These are phyloP conservation scores for Penicillium psychrofluorescens DNA, from an alignment of 495 filamentous ascomycete genomes.

Conservation along the genomic window DNA sequence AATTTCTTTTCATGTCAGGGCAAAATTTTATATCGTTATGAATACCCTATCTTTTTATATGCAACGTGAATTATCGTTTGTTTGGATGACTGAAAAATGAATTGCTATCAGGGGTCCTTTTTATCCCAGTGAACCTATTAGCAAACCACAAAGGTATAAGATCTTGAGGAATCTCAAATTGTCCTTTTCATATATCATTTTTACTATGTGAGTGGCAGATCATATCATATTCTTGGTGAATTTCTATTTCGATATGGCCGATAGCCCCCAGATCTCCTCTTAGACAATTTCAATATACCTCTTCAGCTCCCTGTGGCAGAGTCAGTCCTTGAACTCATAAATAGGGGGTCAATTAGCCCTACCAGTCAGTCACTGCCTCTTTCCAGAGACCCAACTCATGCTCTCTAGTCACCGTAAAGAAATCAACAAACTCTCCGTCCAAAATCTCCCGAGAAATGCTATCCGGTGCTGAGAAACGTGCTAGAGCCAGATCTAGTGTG, in stretches of 20 bases:
- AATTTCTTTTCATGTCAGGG: no score
- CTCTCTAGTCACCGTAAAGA: slow-evolving; percentile 83
- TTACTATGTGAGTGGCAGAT: background rate
- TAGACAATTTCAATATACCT: slow-evolving; percentile 23
- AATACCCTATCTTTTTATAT: no score
- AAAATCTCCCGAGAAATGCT: slow-evolving; percentile 83
- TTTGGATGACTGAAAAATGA: no score
- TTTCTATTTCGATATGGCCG: background rate
- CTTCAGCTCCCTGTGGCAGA: slow-evolving; percentile 14
- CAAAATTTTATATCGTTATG: no score
- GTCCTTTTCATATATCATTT: background rate
- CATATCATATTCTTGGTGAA: background rate
- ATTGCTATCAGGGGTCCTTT: no score
- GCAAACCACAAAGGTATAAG: no score
- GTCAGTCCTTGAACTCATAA: background rate
- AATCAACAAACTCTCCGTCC: slow-evolving; percentile 86
- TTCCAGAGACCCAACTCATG: slow-evolving; percentile 87
- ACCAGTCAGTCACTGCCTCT: slow-evolving; percentile 93
- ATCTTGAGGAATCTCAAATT: no score
- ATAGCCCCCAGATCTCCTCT: background rate
- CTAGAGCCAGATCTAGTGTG: slow-evolving; percentile 69
- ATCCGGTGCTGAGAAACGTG: slow-evolving; percentile 53
- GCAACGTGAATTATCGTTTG: no score
- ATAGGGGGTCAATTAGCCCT: slow-evolving; percentile 15
- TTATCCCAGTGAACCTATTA: no score